Percentiles rank a stretch among this genome's conserved stretches.
These are phyloP conservation scores for Cucurbitaria berberidis DNA, from an alignment of 2,329 filamentous ascomycete species.

Conservation along the genomic window DNA sequence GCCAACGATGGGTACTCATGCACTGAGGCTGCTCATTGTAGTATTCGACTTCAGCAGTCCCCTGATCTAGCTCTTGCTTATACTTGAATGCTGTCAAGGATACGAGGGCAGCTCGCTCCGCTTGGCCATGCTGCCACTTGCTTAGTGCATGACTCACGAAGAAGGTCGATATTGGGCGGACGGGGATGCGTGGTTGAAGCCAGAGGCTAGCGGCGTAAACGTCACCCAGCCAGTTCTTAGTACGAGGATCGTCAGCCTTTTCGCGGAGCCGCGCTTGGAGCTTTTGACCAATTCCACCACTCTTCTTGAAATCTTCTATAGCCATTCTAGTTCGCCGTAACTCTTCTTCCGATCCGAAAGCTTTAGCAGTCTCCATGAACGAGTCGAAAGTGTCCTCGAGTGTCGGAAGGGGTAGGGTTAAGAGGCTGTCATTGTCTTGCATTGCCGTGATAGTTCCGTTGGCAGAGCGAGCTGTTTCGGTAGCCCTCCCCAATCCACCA, in stretches of 20 bases:
- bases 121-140: not conserved
- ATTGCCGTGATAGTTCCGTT: not conserved
- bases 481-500: not conserved
- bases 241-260: not conserved
- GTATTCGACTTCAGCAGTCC: not conserved
- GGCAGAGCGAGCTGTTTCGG: not conserved
- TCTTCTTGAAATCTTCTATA: not conserved
- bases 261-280: not conserved
- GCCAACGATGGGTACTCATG: not conserved
- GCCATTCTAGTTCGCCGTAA: not conserved
- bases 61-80: not conserved
- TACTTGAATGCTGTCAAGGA: not conserved
- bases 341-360: not conserved
- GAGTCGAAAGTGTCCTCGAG: not conserved
- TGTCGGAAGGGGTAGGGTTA: not conserved
- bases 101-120: not conserved
- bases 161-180: not conserved
- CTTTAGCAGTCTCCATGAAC: not conserved
- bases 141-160: not conserved
- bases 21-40: not conserved
- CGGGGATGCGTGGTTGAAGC: not conserved
- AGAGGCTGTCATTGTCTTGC: too few species aligned
- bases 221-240: not conserved
- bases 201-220: not conserved
- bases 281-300: not conserved